Conservation (phyloP, 2,329 filamentous ascomycete genomes). For the Cytospora piceae region DNA sequence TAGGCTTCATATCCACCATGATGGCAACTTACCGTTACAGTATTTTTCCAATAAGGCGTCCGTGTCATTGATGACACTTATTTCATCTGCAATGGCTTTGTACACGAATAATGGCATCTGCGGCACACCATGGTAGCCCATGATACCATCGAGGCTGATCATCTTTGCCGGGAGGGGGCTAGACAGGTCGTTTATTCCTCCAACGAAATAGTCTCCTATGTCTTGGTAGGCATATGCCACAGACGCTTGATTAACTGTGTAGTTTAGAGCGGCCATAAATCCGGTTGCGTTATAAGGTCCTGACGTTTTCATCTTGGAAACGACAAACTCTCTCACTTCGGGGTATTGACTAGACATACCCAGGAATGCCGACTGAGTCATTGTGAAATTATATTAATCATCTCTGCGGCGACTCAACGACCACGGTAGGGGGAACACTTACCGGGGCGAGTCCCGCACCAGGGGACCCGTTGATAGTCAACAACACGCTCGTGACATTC, state of each 20-base stretch:
- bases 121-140: conserved; percentile 45
- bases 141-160: conserved; percentile 38
- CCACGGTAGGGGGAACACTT: not conserved
- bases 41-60: conserved; percentile 48
- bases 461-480: conserved; percentile 38
- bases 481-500: conserved; percentile 44
- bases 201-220: conserved; percentile 38
- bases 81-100: conserved; percentile 52
- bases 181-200: conserved; percentile 33
- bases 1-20: no score
- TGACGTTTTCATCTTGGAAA: conserved; percentile 31
- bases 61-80: conserved; percentile 47
- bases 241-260: conserved; percentile 29
- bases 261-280: conserved; percentile 34
- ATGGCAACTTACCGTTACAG: conserved; percentile 38
- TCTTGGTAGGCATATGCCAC: conserved; percentile 33
- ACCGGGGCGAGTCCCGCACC: conserved; percentile 19
- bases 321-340: conserved; percentile 35
- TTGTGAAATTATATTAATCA: no score
- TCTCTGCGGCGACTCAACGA: conserved; percentile 29
- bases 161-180: conserved; percentile 33
- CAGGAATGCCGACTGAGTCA: conserved; percentile 28
- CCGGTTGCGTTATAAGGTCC: conserved; percentile 34
- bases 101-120: conserved; percentile 54
- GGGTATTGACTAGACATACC: conserved; percentile 42